Evolutionary conservation across 306 rosid genomes (phyloP), one percentile per base, ranked within the genome.

Genomic region (Parietaria judaica): DNA sequence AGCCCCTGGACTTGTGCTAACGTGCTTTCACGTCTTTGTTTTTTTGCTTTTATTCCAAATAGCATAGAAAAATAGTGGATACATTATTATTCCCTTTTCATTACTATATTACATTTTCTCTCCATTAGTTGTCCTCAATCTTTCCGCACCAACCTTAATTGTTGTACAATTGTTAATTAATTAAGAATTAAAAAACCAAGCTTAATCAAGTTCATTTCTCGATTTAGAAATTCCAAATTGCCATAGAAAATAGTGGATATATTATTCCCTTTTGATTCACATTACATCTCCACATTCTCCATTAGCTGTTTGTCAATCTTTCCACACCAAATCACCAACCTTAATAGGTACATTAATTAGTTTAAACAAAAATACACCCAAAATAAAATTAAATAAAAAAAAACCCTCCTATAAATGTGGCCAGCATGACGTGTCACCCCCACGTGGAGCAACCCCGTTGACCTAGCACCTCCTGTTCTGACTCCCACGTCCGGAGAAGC

Each of bases 401-500:
- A 23, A 10, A 17, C 3, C 65, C 14, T 49, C 46, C 8, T 5
- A 41, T 47, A 3, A 6, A 47, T 5, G 45, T 8, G 7, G 45
- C 45, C 45, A 41, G 9, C 10, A 5, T n/a, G 53, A 49, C 53
- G 53, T 49, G 53, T 49, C 53, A 49, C 10, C n/a, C 53, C 53
- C 53, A 49, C 3, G 53, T 49, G 53, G 53, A 11, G 10, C 9
- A 41, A 41, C 9, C 45, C 31, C 31, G 31, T 23, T 23, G 31
- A 23, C 31, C 45, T 41, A 75, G 54, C 57, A 53, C 48, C 69
- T 75, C 72, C 63, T 66, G 14, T 23, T 74, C 7, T 15, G 12
- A 35, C 69, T 71, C n/a, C 13, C 12, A 56, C 73, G 70, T 73
- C 74, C 65, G 8, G 68, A 70, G 58, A 38, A 71, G 66, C 91